These are phyloP conservation scores for Aspergillus fumigatiaffinis DNA, from an alignment of 2,329 filamentous ascomycete genomes.

Conservation along the genomic window DNA sequence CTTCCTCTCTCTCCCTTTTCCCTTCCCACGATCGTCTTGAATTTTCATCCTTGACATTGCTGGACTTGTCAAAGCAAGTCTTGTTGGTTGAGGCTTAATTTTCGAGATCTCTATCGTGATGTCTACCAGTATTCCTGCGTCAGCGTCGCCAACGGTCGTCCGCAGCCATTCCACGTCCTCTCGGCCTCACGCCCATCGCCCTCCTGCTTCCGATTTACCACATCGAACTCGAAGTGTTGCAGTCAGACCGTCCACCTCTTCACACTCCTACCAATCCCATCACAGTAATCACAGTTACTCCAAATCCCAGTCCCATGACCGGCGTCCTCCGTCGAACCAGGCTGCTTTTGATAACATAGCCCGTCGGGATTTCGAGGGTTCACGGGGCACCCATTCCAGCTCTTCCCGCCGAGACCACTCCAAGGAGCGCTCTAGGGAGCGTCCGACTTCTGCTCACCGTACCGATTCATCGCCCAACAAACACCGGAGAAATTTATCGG, in stretches of 20 bases:
- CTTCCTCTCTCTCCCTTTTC: conserved; percentile 5
- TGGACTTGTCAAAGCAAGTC: conserved; percentile 8
- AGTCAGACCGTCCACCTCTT: conserved; percentile 37
- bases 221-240: conserved; percentile 46
- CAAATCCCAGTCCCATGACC: conserved; percentile 42
- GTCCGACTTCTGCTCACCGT: conserved; percentile 43
- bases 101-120: conserved; percentile 26
- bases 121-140: conserved; percentile 44
- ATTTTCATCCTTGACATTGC: conserved; percentile 6
- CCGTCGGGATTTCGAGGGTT: conserved; percentile 70
- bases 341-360: conserved; percentile 50
- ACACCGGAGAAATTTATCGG: conserved; percentile 38
- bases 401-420: conserved; percentile 61
- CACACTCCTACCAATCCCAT: conserved; percentile 31
- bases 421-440: conserved; percentile 53
- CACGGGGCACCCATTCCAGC: conserved; percentile 58
- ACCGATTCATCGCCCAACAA: conserved; percentile 52
- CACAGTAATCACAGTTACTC: conserved; percentile 33
- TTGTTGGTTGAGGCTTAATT: conserved; percentile 9
- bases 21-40: not conserved
- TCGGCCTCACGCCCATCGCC: conserved; percentile 40
- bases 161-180: conserved; percentile 50
- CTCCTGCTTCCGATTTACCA: conserved; percentile 40
- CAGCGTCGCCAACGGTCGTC: conserved; percentile 44
- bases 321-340: conserved; percentile 45